Percentiles rank a stretch among this genome's conserved stretches.
Conservation (phyloP, 169 alveolate species). For the Plasmodium yoelii region DNA sequence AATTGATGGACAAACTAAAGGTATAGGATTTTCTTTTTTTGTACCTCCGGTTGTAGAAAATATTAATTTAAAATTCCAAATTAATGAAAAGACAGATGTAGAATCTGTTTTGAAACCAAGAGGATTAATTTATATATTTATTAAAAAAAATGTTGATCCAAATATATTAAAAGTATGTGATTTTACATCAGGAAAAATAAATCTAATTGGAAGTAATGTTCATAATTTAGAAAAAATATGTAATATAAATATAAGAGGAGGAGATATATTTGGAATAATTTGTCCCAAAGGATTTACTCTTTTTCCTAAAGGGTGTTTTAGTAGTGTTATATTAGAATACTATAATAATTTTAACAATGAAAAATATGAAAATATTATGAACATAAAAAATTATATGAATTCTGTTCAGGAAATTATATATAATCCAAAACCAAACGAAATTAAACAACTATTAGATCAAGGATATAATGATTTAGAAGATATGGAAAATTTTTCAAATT, state of each 20-base stretch:
- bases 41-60: slow-evolving; percentile 26
- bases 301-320: slow-evolving; percentile 54
- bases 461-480: slow-evolving; percentile 8
- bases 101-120: slow-evolving; percentile 7
- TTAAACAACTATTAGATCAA: slow-evolving; percentile 16
- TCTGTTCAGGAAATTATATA: not conserved
- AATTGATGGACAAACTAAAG: not conserved
- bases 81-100: slow-evolving; percentile 13
- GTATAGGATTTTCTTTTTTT: slow-evolving; percentile 54
- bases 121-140: slow-evolving; percentile 27
- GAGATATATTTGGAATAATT: slow-evolving; percentile 59
- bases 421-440: slow-evolving; percentile 17
- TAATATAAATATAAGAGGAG: slow-evolving; percentile 23
- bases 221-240: slow-evolving; percentile 24
- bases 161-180: slow-evolving; percentile 30
- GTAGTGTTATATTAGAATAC: slow-evolving; percentile 31
- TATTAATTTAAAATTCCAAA: slow-evolving; percentile 12
- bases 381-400: slow-evolving; percentile 1
- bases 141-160: slow-evolving; percentile 16
- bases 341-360: slow-evolving; percentile 5
- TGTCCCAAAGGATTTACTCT: slow-evolving; percentile 60
- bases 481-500: slow-evolving; percentile 4
- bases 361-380: slow-evolving; percentile 14
- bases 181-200: slow-evolving; percentile 31
- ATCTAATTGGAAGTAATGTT: slow-evolving; percentile 6